Conservation (phyloP, 140 eudicot genomes). For the Bidens hawaiensis region DNA sequence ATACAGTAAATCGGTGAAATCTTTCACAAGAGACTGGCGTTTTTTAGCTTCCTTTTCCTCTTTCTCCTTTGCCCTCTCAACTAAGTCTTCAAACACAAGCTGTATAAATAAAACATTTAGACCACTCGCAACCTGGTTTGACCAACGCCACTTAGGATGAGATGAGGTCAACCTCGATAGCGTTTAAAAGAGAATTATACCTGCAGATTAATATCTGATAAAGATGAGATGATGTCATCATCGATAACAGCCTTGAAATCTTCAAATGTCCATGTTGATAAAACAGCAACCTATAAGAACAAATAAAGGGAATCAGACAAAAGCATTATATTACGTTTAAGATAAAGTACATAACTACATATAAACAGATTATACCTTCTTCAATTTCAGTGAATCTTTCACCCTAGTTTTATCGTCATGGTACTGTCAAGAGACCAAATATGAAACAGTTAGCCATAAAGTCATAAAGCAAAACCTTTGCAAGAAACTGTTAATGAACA, state of each 20-base stretch:
- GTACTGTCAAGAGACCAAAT: conserved; percentile 43
- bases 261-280: conserved; percentile 73
- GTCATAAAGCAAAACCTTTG: not conserved
- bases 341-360: not conserved
- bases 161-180: too few species aligned
- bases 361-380: conserved; percentile 47
- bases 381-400: conserved; percentile 66
- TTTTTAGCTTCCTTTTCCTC: conserved; percentile 92
- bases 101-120: conserved; percentile 26
- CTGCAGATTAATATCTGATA: conserved; percentile 72
- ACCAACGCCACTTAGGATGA: too few species aligned
- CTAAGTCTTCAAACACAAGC: conserved; percentile 82
- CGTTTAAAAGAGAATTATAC: conserved; percentile 24
- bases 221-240: conserved; percentile 44
- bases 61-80: conserved; percentile 81
- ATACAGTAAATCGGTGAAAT: conserved; percentile 48
- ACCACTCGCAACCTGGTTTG: not conserved
- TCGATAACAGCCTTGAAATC: conserved; percentile 64
- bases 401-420: conserved; percentile 66
- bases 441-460: not conserved
- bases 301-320: not conserved
- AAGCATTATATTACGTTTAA: conserved; percentile 2
- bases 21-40: conserved; percentile 74
- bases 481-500: conserved; percentile 14
- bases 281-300: conserved; percentile 40